Conservation (phyloP, 1,284 basidiomycete genomes). For the Malassezia pachydermatis region DNA sequence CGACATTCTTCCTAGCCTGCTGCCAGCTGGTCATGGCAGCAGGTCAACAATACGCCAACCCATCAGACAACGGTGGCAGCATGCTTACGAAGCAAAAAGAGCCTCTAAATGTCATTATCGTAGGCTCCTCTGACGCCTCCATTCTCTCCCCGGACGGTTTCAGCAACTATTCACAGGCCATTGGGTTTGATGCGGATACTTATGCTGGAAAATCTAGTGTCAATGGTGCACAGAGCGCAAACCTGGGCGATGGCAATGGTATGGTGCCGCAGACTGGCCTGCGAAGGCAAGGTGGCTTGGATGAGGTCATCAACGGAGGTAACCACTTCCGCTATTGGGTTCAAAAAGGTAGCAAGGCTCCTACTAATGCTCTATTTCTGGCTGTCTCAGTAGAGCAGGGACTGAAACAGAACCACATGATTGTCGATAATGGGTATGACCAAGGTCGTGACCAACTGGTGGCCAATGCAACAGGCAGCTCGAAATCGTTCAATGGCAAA, state of each 20-base stretch:
- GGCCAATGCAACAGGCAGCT: conserved; percentile 34
- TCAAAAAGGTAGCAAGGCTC: conserved; percentile 33
- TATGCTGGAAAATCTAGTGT: background rate
- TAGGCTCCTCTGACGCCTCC: conserved; percentile 23
- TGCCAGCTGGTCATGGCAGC: no score
- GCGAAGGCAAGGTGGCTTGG: conserved; percentile 30
- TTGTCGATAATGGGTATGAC: conserved; percentile 41
- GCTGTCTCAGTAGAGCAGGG: conserved; percentile 35
- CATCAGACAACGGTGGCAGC: conserved; percentile 15
- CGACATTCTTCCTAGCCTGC: no score
- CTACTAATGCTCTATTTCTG: conserved; percentile 38
- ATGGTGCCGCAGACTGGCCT: conserved; percentile 31
- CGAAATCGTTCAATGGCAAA: conserved; percentile 16
- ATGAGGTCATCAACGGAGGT: conserved; percentile 37
- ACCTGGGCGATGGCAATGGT: conserved; percentile 44
- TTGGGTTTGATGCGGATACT: conserved; percentile 29
- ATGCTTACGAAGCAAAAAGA: conserved; percentile 22
- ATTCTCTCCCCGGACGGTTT: conserved; percentile 31
- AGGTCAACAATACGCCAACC: conserved; percentile 8
- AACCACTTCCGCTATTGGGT: conserved; percentile 44
- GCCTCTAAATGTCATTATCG: conserved; percentile 44
- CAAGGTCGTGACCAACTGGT: conserved; percentile 34
- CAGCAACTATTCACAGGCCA: conserved; percentile 24
- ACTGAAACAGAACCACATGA: conserved; percentile 27
- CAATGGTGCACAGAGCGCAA: conserved; percentile 34